Evolutionary conservation across 2,329 filamentous ascomycete species (phyloP).

Genomic region (Fusarium sp.): DNA sequence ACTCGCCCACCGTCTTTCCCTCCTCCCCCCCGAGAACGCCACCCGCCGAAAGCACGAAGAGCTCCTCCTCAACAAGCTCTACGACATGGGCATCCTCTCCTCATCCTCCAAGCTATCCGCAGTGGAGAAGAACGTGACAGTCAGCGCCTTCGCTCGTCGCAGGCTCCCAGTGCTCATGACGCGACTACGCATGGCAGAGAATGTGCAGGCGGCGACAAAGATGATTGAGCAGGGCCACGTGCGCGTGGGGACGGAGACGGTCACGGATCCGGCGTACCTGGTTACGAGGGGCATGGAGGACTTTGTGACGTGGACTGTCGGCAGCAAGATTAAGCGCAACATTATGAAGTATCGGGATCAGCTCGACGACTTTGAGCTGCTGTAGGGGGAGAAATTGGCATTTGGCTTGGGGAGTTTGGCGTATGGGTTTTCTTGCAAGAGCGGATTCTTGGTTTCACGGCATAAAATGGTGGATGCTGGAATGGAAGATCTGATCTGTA

Average conservation of each 20-base stretch:
- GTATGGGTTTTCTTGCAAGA: neutral
- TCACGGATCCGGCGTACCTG: slow-evolving; percentile 90
- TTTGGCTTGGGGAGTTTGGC: slow-evolving; percentile 1
- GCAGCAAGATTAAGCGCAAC: slow-evolving; percentile 96
- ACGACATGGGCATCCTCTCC: slow-evolving; percentile 89
- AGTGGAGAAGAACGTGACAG: slow-evolving; percentile 89
- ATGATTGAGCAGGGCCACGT: slow-evolving; percentile 97
- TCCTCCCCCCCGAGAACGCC: slow-evolving; percentile 82
- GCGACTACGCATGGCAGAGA: slow-evolving; percentile 90
- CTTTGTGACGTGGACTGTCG: slow-evolving; percentile 95
- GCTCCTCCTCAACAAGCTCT: slow-evolving; percentile 89
- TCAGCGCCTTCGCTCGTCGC: slow-evolving; percentile 87
- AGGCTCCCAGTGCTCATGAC: slow-evolving; percentile 93
- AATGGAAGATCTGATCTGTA: neutral
- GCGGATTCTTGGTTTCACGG: neutral
- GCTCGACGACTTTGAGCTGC: slow-evolving; percentile 93
- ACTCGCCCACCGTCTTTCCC: slow-evolving; percentile 87
- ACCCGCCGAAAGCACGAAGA: slow-evolving; percentile 87
- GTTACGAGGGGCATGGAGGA: slow-evolving; percentile 94
- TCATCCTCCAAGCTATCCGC: slow-evolving; percentile 81
- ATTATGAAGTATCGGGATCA: slow-evolving; percentile 96
- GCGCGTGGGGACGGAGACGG: slow-evolving; percentile 87
- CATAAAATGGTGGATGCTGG: neutral
- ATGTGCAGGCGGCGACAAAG: slow-evolving; percentile 83
- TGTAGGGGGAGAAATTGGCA: slow-evolving; percentile 58